These are phyloP conservation scores for Scheffersomyces ergatensis DNA, from an alignment of 805 yeast species.

Conservation along the genomic window DNA sequence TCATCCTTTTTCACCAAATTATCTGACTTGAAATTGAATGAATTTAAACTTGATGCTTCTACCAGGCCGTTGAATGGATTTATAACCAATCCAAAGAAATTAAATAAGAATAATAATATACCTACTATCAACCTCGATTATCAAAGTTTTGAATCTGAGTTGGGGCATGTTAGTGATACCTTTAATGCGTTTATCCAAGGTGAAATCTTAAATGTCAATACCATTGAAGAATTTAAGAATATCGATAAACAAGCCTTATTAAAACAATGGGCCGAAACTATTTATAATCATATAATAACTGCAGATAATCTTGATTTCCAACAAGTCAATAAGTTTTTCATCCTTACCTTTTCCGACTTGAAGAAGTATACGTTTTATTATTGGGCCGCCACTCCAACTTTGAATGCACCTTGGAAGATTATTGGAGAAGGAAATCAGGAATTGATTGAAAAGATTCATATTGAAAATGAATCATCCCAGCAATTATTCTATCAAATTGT, in stretches of 20 bases:
- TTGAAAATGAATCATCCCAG: not conserved
- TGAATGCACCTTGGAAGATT: slow-evolving; percentile 51
- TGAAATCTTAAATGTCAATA: slow-evolving; percentile 60
- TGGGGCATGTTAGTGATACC: slow-evolving; percentile 3
- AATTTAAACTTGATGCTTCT: slow-evolving; percentile 60
- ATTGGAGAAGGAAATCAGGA: slow-evolving; percentile 3
- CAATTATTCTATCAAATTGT: slow-evolving; percentile 12
- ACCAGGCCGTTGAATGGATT: slow-evolving; percentile 44
- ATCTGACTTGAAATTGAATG: slow-evolving; percentile 70
- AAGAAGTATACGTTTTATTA: slow-evolving; percentile 85
- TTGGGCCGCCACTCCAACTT: slow-evolving; percentile 83
- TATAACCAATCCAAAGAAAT: slow-evolving; percentile 28
- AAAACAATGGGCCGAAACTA: slow-evolving; percentile 31
- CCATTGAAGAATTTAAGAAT: slow-evolving; percentile 79
- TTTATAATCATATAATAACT: slow-evolving; percentile 21
- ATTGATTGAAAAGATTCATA: not conserved
- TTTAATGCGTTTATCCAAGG: slow-evolving; percentile 29
- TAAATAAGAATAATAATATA: slow-evolving; percentile 32
- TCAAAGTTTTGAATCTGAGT: slow-evolving; percentile 22
- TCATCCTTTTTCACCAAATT: slow-evolving; percentile 81
- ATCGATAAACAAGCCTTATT: slow-evolving; percentile 62
- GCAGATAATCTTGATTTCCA: slow-evolving; percentile 26
- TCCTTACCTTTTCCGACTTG: slow-evolving; percentile 78
- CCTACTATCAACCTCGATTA: slow-evolving; percentile 35
- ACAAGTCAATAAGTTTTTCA: slow-evolving; percentile 31